Conservation (phyloP, 306 rosid species). For the Casuarina glauca region DNA sequence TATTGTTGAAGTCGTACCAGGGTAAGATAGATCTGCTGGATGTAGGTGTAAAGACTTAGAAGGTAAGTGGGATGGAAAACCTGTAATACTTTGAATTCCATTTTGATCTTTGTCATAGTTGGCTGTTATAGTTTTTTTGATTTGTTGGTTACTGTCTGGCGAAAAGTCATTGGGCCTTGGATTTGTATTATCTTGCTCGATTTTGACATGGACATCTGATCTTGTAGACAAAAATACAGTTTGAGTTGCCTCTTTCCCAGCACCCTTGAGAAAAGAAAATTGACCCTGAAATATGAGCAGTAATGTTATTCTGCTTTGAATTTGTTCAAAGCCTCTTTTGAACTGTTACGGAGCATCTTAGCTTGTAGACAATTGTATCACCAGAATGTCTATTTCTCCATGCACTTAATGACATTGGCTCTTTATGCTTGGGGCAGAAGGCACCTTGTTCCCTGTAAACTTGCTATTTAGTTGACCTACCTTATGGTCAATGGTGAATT, state of each 20-base stretch:
- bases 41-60: neutral
- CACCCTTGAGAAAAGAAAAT: too few species aligned
- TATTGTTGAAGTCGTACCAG: conserved; percentile 5
- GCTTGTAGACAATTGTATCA: neutral
- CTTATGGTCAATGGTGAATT: neutral
- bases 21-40: conserved; percentile 3
- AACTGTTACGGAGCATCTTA: neutral
- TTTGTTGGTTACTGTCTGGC: neutral
- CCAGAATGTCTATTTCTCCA: neutral
- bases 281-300: neutral
- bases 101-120: neutral
- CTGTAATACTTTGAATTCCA: neutral
- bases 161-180: neutral
- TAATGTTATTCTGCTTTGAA: neutral
- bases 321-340: neutral
- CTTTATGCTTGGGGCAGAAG: neutral
- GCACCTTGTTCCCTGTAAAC: neutral
- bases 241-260: too few species aligned
- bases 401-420: too few species aligned
- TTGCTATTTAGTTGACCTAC: neutral
- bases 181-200: neutral
- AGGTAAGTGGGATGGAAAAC: neutral
- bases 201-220: neutral
- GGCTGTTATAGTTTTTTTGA: neutral
- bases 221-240: neutral